phyloP scores from a whole-genome alignment of 768 basidiomycete genomes.

The Mycena indigotica region DNA sequence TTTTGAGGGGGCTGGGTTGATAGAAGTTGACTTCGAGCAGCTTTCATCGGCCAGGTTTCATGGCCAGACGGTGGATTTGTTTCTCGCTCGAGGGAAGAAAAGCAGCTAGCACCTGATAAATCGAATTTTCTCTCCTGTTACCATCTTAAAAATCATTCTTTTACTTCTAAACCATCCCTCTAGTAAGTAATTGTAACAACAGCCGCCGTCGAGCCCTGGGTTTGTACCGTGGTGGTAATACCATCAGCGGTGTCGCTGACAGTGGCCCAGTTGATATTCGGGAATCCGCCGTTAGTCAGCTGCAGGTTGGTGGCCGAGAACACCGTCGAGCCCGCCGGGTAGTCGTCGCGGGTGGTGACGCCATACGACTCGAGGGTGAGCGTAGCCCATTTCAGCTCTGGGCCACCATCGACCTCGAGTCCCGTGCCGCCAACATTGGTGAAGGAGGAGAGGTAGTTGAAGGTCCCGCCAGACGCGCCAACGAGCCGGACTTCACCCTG shows the following conservation, averaged over 20 bases:
- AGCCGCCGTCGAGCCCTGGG: neutral
- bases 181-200: constrained; percentile 3
- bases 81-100: constrained; percentile 58
- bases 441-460: constrained; percentile 10
- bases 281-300: neutral
- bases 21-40: constrained; percentile 42
- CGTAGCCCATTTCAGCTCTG: constrained; percentile 7
- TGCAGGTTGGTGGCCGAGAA: constrained; percentile 1
- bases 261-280: neutral
- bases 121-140: no score
- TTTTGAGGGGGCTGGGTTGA: constrained; percentile 59
- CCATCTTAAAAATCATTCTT: neutral
- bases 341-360: neutral
- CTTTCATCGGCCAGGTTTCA: constrained; percentile 33
- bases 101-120: no score
- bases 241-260: constrained; percentile 1
- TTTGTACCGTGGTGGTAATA: neutral
- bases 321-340: constrained; percentile 10
- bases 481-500: constrained; percentile 6
- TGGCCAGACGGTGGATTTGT: constrained; percentile 44
- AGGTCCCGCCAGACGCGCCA: neutral
- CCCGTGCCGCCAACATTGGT: constrained; percentile 5
- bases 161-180: neutral
- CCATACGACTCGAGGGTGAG: neutral
- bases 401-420: neutral